Base-by-base conservation (phyloP, 257 asterid species). In the Buddleja alternifolia region DNA sequence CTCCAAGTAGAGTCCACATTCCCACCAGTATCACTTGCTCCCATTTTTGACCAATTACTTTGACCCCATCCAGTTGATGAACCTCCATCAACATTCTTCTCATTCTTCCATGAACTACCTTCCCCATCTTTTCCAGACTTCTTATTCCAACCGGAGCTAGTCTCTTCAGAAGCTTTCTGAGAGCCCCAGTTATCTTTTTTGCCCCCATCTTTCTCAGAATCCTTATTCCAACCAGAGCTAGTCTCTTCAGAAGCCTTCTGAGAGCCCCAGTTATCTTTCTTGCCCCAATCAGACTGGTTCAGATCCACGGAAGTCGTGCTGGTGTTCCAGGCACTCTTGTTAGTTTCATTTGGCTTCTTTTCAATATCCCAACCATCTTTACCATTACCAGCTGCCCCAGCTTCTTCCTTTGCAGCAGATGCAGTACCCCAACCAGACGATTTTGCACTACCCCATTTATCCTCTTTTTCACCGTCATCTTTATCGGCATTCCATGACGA, bases 11-110 rank as follows among this genome's bases (percentile, higher is more conserved):
- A 42, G 69, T 76, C 86, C 72, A 74, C 83, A 23, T 75, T 81
- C 65, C 86, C 87, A 51, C 77, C 86, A 17, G 75, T 58, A 70
- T 79, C 80, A 72, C 55, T 70, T 20, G 77, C 32, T 63, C 81
- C 80, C 63, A 74, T 57, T 67, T 82, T 82, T 53, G 67, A 62
- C 90, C 91, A 84, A 66, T 83, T 90, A 60, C 90, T 69, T 75
- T 88, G 86, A 71, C 90, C 92, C 96, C 96, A 88, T 69, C 91
- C 96, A 34, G 79, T 48, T 46, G 89, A 74, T 50, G 87, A 71
- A 55, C 83, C 83, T 29, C 85, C 88, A 60, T 78, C 84, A 11
- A 41, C 67, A 65, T 69, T 66, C 37, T 73, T 82, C 17, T 50
- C 69, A 45, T 25, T 21, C 71, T 69, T 73, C 79, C 85, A 74